phyloP scores from a whole-genome alignment of 352 stramenopile genomes.

The Pythium vanterpoolii region DNA sequence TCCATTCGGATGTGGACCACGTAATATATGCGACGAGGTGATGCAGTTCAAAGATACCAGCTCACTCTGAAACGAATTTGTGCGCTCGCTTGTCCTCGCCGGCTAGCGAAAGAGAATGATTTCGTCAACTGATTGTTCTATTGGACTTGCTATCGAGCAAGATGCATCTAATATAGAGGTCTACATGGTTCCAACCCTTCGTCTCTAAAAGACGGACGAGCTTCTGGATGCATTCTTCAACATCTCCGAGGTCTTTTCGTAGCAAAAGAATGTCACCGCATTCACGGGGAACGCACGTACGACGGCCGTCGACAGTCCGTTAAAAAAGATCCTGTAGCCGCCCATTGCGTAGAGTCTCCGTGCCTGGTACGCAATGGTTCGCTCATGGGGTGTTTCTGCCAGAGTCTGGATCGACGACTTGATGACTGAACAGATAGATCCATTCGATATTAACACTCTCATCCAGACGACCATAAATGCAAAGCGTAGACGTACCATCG shows the following conservation, averaged over 20 bases:
- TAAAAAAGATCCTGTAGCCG: constrained; percentile 72
- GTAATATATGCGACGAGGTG: constrained; percentile 16
- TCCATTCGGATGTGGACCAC: constrained; percentile 10
- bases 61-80: too few species aligned
- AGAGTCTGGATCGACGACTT: constrained; percentile 86
- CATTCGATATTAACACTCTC: too few species aligned
- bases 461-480: too few species aligned
- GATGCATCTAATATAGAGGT: not conserved
- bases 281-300: constrained; percentile 83
- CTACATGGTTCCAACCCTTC: not conserved
- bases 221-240: constrained; percentile 52
- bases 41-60: too few species aligned
- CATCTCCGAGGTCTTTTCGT: constrained; percentile 70
- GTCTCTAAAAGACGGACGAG: not conserved
- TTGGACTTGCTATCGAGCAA: too few species aligned
- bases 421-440: constrained; percentile 44
- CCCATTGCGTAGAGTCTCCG: constrained; percentile 61
- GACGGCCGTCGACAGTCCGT: constrained; percentile 70
- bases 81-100: too few species aligned
- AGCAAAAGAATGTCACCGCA: constrained; percentile 84
- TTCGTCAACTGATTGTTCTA: too few species aligned
- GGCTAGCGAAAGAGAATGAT: too few species aligned
- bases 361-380: constrained; percentile 71
- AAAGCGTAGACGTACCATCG: constrained; percentile 43
- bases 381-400: constrained; percentile 48